Base-by-base conservation (phyloP, 495 filamentous ascomycete genomes). In the Apiosordaria backusii region DNA sequence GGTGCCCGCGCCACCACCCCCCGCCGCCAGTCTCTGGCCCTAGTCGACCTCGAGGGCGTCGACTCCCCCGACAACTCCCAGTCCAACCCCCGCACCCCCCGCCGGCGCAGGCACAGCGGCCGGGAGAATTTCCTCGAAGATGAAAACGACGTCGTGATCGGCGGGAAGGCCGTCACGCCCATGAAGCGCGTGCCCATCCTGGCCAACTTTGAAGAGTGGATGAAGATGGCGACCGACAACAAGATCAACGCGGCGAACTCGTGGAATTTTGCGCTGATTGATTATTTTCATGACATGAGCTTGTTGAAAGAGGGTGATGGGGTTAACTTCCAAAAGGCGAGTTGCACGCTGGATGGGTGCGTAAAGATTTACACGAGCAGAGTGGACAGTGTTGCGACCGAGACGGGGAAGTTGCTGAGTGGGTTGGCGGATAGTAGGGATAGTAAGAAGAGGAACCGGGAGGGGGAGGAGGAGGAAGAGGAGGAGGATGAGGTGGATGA, bases 181-280 rank as follows among this genome's bases (percentile, higher is more conserved):
- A 92, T 97, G 89, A 96, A 97, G 83, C 90, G 95, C 53, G 91
- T 97, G 35, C 96, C 95, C 0, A 90, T 99, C 64, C 76, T 98
- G 61, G 96, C 96, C 61, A 98, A 98, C 78, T 99, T 98, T 72
- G 95, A 99, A 77, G 96, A 99, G 74, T 98, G 95, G 95, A 98
- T 99, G 96, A 99, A 98, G 85, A 93, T 98, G 92, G 96, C 96
- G 10, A 98, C 94, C 23, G 95, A 99, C 81, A 99, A 99, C 82
- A 99, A 99, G 83, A 99, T 99, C 80, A 99, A 98, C 74, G 96
- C 95, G 53, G 88, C 90, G 24, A 99, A 99, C 77, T 97, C 95
- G 19, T 99, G 95, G 95, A 97, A 98, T 73, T 97, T 99, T 77
- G 95, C 95, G 2, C 85, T 99, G 6, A 99, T 99, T 74, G 95